phyloP scores from a whole-genome alignment of 768 basidiomycete genomes.

The Tulasnella sp. region DNA sequence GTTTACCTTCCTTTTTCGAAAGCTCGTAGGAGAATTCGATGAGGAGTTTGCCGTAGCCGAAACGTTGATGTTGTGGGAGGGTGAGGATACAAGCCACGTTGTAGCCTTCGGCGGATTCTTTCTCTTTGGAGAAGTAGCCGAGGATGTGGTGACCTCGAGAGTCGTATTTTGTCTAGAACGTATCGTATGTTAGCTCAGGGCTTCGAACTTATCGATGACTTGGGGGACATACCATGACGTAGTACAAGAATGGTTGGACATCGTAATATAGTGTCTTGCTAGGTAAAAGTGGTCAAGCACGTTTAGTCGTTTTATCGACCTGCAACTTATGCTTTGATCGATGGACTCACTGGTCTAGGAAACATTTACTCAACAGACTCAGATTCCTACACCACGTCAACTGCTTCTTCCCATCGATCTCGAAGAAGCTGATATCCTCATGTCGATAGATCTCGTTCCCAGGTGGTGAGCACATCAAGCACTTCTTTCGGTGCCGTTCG shows the following conservation, averaged over 20 bases:
- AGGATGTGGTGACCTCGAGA: constrained; percentile 86
- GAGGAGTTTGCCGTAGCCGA: constrained; percentile 87
- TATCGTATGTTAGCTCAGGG: neutral
- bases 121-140: constrained; percentile 99
- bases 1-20: constrained; percentile 89
- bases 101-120: constrained; percentile 95
- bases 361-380: constrained; percentile 93
- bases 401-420: constrained; percentile 95
- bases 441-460: constrained; percentile 99
- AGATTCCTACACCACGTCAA: constrained; percentile 94
- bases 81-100: constrained; percentile 98
- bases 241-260: constrained; percentile 99
- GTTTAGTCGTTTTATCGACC: neutral
- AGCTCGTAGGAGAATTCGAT: constrained; percentile 99
- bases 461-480: constrained; percentile 85
- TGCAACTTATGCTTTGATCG: constrained; percentile 18
- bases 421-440: constrained; percentile 94
- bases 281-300: constrained; percentile 12
- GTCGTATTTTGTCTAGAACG: constrained; percentile 69
- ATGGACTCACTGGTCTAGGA: constrained; percentile 82
- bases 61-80: constrained; percentile 95
- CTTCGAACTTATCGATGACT: no score
- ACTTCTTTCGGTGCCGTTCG: constrained; percentile 80
- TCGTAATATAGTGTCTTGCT: constrained; percentile 99
- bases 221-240: constrained; percentile 95